Evolutionary conservation across 345 rosid genomes (phyloP).

Genomic region (Brassica cretica): DNA sequence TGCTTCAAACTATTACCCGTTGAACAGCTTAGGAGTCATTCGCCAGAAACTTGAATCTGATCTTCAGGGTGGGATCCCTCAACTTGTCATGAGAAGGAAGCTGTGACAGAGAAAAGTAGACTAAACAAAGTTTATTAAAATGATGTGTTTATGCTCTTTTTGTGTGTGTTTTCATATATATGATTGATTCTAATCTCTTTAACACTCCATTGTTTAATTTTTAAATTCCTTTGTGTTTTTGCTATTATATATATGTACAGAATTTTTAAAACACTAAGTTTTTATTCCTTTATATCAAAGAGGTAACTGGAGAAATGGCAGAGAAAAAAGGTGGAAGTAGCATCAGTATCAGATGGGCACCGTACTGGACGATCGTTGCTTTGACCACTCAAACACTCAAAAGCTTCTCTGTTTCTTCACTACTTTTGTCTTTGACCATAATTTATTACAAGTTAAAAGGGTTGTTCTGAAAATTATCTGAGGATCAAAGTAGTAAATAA

Average conservation of each 20-base stretch:
- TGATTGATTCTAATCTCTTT: neutral
- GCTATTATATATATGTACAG: neutral
- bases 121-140: neutral
- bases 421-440: neutral
- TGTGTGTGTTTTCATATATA: neutral
- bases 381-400: neutral
- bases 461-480: neutral
- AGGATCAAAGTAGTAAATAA: neutral
- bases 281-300: neutral
- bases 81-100: neutral
- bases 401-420: neutral
- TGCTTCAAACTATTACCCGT: neutral
- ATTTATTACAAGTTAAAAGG: neutral
- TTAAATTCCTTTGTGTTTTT: neutral
- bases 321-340: neutral
- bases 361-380: neutral
- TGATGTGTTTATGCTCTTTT: neutral
- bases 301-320: neutral
- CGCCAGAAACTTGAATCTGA: neutral
- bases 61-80: neutral
- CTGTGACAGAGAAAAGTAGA: neutral
- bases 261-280: neutral
- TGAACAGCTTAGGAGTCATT: neutral
- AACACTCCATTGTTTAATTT: neutral
- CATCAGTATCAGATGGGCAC: neutral